Conservation (phyloP, 306 rosid species). For the Vachellia pachyceras region DNA sequence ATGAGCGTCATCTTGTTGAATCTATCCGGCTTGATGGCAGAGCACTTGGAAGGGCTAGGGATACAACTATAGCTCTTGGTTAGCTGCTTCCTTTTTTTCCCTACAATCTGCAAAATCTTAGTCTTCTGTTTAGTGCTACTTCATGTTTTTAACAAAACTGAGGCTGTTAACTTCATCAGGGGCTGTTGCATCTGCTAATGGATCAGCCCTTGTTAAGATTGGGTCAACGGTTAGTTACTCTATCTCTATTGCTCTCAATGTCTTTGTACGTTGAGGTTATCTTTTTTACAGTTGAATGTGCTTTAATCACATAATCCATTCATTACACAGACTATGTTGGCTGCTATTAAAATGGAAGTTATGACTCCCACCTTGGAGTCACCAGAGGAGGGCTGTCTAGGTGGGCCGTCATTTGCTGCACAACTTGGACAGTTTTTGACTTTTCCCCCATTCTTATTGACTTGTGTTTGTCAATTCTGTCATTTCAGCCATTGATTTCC, state of each 20-base stretch:
- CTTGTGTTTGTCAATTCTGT: constrained; percentile 29
- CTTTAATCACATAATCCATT: constrained; percentile 20
- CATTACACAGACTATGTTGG: constrained; percentile 73
- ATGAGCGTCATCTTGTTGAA: constrained; percentile 82
- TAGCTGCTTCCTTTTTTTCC: constrained; percentile 34
- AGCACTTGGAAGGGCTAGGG: constrained; percentile 71
- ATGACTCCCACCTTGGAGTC: constrained; percentile 79
- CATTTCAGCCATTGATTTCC: constrained; percentile 80
- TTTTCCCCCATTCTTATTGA: background rate
- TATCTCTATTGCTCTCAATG: constrained; percentile 6
- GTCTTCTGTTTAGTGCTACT: background rate
- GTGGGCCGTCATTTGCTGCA: constrained; percentile 43
- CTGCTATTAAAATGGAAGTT: constrained; percentile 94
- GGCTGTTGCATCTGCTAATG: constrained; percentile 87
- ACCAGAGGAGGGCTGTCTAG: constrained; percentile 89
- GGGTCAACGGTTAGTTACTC: constrained; percentile 78
- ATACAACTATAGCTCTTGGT: constrained; percentile 82
- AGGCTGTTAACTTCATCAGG: constrained; percentile 51
- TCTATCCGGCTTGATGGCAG: constrained; percentile 88
- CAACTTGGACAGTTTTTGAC: constrained; percentile 7
- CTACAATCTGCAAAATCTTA: constrained; percentile 19
- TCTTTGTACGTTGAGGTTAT: constrained; percentile 20
- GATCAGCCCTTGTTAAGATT: constrained; percentile 85
- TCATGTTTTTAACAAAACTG: constrained; percentile 21
- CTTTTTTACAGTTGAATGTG: constrained; percentile 21